Evolutionary conservation across 495 filamentous ascomycete genomes (phyloP).

Genomic region (Geoglossum glabrum): DNA sequence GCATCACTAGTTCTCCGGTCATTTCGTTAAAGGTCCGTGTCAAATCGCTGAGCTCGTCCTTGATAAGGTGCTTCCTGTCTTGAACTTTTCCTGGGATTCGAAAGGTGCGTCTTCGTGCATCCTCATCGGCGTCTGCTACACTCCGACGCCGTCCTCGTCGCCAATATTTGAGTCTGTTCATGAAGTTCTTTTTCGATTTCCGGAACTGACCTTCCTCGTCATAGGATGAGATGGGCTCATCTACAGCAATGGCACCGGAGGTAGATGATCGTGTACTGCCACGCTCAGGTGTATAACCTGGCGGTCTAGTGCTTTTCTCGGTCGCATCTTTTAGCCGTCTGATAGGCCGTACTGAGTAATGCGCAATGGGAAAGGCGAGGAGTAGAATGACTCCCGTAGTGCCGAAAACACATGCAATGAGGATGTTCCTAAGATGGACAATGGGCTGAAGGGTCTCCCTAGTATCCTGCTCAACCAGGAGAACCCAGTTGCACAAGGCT

Average conservation of each 20-base stretch:
- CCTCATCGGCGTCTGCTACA: not conserved
- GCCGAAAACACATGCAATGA: slow-evolving; percentile 69
- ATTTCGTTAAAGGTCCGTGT: slow-evolving; percentile 83
- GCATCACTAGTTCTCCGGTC: slow-evolving; percentile 72
- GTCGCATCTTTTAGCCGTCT: slow-evolving; percentile 57
- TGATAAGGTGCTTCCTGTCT: slow-evolving; percentile 50
- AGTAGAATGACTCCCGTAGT: slow-evolving; percentile 49
- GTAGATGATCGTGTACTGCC: slow-evolving; percentile 1
- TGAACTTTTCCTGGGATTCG: slow-evolving; percentile 69
- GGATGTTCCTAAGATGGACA: slow-evolving; percentile 45
- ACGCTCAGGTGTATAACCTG: slow-evolving; percentile 25
- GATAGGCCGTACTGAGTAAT: slow-evolving; percentile 63
- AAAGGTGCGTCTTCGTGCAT: slow-evolving; percentile 24
- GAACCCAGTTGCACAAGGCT: slow-evolving; percentile 52
- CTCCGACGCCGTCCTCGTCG: slow-evolving; percentile 10
- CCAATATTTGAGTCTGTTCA: not conserved
- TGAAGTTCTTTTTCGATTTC: not conserved
- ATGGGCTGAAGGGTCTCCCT: slow-evolving; percentile 61
- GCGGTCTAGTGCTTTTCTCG: slow-evolving; percentile 48
- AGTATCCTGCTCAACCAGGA: slow-evolving; percentile 58
- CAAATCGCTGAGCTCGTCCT: slow-evolving; percentile 75
- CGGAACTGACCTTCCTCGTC: slow-evolving; percentile 20
- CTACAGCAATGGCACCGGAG: not conserved
- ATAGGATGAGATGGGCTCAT: not conserved
- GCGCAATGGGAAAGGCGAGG: slow-evolving; percentile 53